Base-by-base conservation (phyloP, 1,284 basidiomycete genomes). In the Puccinia novopanici region DNA sequence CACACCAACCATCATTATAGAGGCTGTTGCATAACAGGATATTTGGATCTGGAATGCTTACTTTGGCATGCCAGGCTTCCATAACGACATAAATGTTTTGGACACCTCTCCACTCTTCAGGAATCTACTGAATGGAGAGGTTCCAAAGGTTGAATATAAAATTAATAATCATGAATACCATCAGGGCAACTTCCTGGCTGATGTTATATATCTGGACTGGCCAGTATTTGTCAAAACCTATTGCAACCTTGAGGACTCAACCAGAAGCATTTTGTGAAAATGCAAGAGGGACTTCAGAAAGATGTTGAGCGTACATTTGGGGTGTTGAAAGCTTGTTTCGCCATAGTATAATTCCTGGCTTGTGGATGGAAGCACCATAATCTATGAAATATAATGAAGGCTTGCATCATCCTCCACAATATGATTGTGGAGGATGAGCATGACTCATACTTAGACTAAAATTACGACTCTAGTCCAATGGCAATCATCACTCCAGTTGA, bases 31-130 rank as follows among this genome's bases (percentile, higher is more conserved):
- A 27, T 70, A 34, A 0, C 52, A 78, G 27, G 52, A 78, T 34
- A 40, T 57, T 24, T 70, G 76, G 67, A 42, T 78, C 54, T 80
- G 65, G 65, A n/a, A 77, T 77, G 59, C 61, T 27, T 67, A 27
- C 17, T 77, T 65, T 77, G 59, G 59, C 34, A 50, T 70, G 34
- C 75, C 61, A 34, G 75, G 61, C 30, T 52, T 45, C 37, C 61
- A 63, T 22, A 77, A 77, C 27, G 48, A 70, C 37, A 68, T 57
- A 12, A 70, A 65, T 40, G 48, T 70, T n/a, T 54, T 77, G 24
- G 34, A 54, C 34, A 17, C 19, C 22, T 54, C 52, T 19, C 76
- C 63, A 27, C 30, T 78, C 6, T 78, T 78, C 30, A 5, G 27
- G 2, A 27, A 78, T 9, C 34, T 78, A 1, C 19, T 78, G 12